Percentiles rank a stretch among this genome's conserved stretches.
Evolutionary conservation across 179 eudicot species (phyloP).

Genomic region (Gypsophila paniculata): DNA sequence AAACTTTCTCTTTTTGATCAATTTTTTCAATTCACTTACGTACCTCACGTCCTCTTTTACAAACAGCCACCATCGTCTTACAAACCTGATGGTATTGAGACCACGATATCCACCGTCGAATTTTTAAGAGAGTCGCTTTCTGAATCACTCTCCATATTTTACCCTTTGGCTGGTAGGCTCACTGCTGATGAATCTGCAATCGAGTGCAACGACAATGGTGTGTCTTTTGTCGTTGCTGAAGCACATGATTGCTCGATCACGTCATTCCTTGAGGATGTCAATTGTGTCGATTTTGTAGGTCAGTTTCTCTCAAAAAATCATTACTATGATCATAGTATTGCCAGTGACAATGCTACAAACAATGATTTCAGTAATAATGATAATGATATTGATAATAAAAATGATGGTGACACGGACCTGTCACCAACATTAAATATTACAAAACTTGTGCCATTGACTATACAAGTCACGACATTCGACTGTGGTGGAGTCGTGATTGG

Average conservation of each 20-base stretch:
- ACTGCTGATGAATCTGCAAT: constrained; percentile 3
- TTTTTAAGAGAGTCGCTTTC: constrained; percentile 24
- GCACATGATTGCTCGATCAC: constrained; percentile 10
- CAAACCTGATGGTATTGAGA: background rate
- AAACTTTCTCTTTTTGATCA: constrained; percentile 21
- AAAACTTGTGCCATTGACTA: constrained; percentile 9
- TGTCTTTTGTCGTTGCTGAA: constrained; percentile 15
- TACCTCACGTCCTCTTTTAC: constrained; percentile 17
- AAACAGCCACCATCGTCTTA: background rate
- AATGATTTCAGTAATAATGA: no score
- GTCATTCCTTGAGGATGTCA: constrained; percentile 5
- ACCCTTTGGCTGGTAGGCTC: constrained; percentile 33
- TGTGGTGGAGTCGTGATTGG: constrained; percentile 26
- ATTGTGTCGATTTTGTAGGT: constrained; percentile 12
- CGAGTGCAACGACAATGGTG: constrained; percentile 23
- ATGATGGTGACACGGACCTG: no score
- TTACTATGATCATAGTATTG: background rate
- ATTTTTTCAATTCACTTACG: background rate
- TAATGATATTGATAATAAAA: background rate
- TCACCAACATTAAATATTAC: no score
- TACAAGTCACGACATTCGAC: constrained; percentile 17
- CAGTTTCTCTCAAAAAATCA: background rate
- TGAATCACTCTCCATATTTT: constrained; percentile 22
- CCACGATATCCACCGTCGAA: background rate
- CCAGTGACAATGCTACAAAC: no score